Base-by-base conservation (phyloP, 2,329 filamentous ascomycete species). In the Cladosporium sp. region DNA sequence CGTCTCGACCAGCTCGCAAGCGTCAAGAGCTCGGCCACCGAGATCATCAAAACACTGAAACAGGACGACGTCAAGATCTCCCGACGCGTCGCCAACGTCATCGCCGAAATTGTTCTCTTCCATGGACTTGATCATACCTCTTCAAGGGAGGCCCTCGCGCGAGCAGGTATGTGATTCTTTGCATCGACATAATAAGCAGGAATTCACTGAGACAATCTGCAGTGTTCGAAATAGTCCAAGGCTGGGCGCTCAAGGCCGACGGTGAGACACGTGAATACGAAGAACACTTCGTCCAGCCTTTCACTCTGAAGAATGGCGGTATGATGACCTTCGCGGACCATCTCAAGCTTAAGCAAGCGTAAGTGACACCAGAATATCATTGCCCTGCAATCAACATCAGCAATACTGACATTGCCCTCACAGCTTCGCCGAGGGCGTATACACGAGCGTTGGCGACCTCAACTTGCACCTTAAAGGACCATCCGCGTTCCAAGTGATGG, bases 201-300 rank as follows among this genome's bases (percentile, higher is more conserved):
- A n/a, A n/a, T 9, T 27, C 22, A 27, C 22, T 27, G 9, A 27
- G 5, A 4, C 22, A 27, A 27, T 9, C 22, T 27, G 22, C 22
- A 27, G 45, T 48, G 8, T 48, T 24, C 36, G 45, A 48, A 27
- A 29, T 48, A 24, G 37, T 34, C 7, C 45, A 48, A 24, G 45
- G 45, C 27, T 48, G 45, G 45, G 17, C 27, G 2, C 7, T 48
- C 13, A 32, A 41, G 22, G 36, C 37, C 7, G 37, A 48, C 13
- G 37, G 22, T 1, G 11, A 4, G 1, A 32, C 45, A 1, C 36
- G 41, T 7, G 45, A 41, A 3, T 20, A 40, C 7, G 45, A 18
- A 3, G 17, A 34, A 6, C 7, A 7, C 27, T 48, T 48, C 17
- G 36, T 40, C 27, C 18, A 48, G 3, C 22, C 20, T 1, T 48